phyloP scores from a whole-genome alignment of 192 early-diverging fungal species.

The Backusella tarrabulga region DNA sequence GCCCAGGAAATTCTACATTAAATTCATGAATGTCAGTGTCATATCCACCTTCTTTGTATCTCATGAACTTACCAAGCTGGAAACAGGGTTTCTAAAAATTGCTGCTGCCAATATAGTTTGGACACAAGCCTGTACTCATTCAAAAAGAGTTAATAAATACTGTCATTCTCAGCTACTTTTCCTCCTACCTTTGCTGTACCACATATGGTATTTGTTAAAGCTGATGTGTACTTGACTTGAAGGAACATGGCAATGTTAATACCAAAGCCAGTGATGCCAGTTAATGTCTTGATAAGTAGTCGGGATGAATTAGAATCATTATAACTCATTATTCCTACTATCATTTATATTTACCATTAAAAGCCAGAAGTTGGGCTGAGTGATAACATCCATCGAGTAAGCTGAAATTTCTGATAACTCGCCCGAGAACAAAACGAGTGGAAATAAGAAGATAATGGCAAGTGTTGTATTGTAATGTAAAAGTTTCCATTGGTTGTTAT shows the following conservation, averaged over 20 bases:
- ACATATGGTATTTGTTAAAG: conserved; percentile 66
- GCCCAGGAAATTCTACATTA: conserved; percentile 51
- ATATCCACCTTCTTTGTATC: background rate
- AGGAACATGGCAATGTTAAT: conserved; percentile 70
- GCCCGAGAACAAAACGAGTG: conserved; percentile 58
- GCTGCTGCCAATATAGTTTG: conserved; percentile 60
- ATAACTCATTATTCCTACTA: background rate
- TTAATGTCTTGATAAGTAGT: conserved; percentile 32
- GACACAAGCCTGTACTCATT: conserved; percentile 45
- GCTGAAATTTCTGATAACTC: conserved; percentile 48
- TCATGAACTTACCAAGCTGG: conserved; percentile 45
- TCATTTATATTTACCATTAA: conserved; percentile 44
- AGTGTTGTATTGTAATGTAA: conserved; percentile 66
- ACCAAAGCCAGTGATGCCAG: conserved; percentile 59
- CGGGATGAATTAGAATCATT: background rate
- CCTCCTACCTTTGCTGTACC: conserved; percentile 55
- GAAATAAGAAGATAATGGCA: conserved; percentile 53
- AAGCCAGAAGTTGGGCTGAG: conserved; percentile 51
- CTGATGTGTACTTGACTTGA: conserved; percentile 67
- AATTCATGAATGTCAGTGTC: background rate
- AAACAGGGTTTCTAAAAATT: conserved; percentile 61
- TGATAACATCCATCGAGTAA: conserved; percentile 43
- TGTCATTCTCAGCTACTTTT: background rate
- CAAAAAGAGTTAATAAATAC: background rate
- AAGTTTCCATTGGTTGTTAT: conserved; percentile 66